phyloP scores from a whole-genome alignment of 352 stramenopile species.

The Pythium aquatile region DNA sequence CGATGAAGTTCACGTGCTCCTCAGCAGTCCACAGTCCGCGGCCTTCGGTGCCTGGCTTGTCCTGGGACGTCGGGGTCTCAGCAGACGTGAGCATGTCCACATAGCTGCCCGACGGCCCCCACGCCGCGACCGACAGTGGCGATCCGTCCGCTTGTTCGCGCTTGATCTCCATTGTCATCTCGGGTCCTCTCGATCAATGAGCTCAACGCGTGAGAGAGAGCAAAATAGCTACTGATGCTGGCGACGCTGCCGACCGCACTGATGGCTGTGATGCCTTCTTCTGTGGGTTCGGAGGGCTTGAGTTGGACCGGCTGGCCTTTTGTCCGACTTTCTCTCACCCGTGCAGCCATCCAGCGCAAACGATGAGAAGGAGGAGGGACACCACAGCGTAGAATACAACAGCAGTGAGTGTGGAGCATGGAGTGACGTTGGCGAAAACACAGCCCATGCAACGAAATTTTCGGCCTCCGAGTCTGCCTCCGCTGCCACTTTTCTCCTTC shows the following conservation, averaged over 20 bases:
- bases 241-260: not conserved
- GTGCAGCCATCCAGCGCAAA: slow-evolving; percentile 23
- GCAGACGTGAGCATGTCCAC: slow-evolving; percentile 27
- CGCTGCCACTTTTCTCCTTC: not conserved
- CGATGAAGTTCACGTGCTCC: slow-evolving; percentile 72
- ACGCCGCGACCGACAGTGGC: slow-evolving; percentile 26
- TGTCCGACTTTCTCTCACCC: slow-evolving; percentile 27
- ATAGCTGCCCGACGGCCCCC: slow-evolving; percentile 23
- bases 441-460: slow-evolving; percentile 13
- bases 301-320: slow-evolving; percentile 3
- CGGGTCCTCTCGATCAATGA: not conserved
- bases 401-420: not conserved
- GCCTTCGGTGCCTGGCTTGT: slow-evolving; percentile 44
- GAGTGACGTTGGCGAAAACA: slow-evolving; percentile 14
- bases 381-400: not conserved
- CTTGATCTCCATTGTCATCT: slow-evolving; percentile 28
- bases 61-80: slow-evolving; percentile 20
- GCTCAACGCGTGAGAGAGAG: not conserved
- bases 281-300: slow-evolving; percentile 18
- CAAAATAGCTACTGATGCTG: slow-evolving; percentile 26
- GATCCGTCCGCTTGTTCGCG: slow-evolving; percentile 27
- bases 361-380: slow-evolving; percentile 14
- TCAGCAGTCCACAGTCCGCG: slow-evolving; percentile 72
- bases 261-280: slow-evolving; percentile 6
- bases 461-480: not conserved